phyloP scores from a whole-genome alignment of 2,329 filamentous ascomycete species.

The Fusarium sp. region DNA sequence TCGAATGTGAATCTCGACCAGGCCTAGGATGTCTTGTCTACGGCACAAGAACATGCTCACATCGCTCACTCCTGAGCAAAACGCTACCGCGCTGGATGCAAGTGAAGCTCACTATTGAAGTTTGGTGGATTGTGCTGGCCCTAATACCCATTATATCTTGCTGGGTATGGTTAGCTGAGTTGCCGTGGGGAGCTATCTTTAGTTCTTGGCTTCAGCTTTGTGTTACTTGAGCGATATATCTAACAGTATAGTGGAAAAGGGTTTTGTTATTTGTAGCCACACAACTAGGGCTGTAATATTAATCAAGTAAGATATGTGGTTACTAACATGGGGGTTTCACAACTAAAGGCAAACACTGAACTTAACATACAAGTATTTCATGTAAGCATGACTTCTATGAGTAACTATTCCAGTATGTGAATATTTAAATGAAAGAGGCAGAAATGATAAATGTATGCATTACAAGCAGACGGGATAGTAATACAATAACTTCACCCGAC shows the following conservation, averaged over 20 bases:
- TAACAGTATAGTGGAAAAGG: neutral
- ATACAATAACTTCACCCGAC: too few species aligned
- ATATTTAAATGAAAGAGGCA: accelerated
- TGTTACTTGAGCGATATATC: neutral
- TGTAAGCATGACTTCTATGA: too few species aligned
- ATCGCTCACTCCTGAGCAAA: slow-evolving; percentile 61
- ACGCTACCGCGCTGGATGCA: slow-evolving; percentile 61
- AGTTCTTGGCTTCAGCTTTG: neutral
- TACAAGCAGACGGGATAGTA: too few species aligned
- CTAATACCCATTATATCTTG: slow-evolving; percentile 57
- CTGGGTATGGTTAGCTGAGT: slow-evolving; percentile 54
- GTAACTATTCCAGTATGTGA: too few species aligned
- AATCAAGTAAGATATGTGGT: neutral
- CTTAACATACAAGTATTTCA: too few species aligned
- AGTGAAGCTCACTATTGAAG: slow-evolving; percentile 59
- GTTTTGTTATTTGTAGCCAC: neutral
- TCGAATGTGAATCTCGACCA: slow-evolving; percentile 71
- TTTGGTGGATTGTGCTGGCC: slow-evolving; percentile 64
- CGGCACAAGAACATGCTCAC: slow-evolving; percentile 62
- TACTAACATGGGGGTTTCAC: neutral
- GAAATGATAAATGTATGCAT: too few species aligned
- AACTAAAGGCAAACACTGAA: neutral
- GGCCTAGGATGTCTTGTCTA: slow-evolving; percentile 69
- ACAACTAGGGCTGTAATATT: neutral
- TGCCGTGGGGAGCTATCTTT: slow-evolving; percentile 24